Evolutionary conservation across 2,329 filamentous ascomycete genomes (phyloP).

Genomic region (Cladosporium sp.): DNA sequence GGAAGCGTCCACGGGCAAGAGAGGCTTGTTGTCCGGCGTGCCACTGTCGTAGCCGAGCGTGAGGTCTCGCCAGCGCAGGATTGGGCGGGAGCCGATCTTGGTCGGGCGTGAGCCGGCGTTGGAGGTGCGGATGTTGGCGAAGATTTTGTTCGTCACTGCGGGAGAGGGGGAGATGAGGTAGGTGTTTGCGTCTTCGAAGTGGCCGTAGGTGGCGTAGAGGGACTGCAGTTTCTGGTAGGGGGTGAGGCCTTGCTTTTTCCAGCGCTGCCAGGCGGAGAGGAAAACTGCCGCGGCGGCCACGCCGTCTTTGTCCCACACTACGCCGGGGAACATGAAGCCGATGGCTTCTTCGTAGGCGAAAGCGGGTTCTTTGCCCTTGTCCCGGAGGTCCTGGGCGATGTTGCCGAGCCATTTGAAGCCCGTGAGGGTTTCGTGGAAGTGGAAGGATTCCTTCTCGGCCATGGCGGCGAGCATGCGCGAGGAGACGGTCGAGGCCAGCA

Average conservation of each 20-base stretch:
- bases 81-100: slow-evolving; percentile 46
- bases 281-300: slow-evolving; percentile 58
- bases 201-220: slow-evolving; percentile 54
- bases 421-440: slow-evolving; percentile 58
- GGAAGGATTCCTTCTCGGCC: slow-evolving; percentile 50
- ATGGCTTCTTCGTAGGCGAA: slow-evolving; percentile 63
- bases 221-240: slow-evolving; percentile 53
- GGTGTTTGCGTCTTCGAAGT: slow-evolving; percentile 59
- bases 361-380: slow-evolving; percentile 45
- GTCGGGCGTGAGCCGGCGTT: slow-evolving; percentile 23
- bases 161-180: slow-evolving; percentile 58
- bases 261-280: slow-evolving; percentile 50
- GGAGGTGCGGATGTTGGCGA: slow-evolving; percentile 48
- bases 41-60: slow-evolving; percentile 57
- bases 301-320: slow-evolving; percentile 62
- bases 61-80: slow-evolving; percentile 57
- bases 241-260: slow-evolving; percentile 50
- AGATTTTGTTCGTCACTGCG: slow-evolving; percentile 49
- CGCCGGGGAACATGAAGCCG: slow-evolving; percentile 60
- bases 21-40: slow-evolving; percentile 47
- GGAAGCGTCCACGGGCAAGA: slow-evolving; percentile 51
- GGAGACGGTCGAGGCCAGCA: slow-evolving; percentile 60
- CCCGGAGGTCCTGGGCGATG: slow-evolving; percentile 49
- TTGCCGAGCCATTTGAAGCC: slow-evolving; percentile 67
- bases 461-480: slow-evolving; percentile 58